A percentile compares a stretch with the other conserved stretches of the same genome.
These are phyloP conservation scores for Dothistroma pini DNA, from an alignment of 2,329 filamentous ascomycete species.

Conservation along the genomic window DNA sequence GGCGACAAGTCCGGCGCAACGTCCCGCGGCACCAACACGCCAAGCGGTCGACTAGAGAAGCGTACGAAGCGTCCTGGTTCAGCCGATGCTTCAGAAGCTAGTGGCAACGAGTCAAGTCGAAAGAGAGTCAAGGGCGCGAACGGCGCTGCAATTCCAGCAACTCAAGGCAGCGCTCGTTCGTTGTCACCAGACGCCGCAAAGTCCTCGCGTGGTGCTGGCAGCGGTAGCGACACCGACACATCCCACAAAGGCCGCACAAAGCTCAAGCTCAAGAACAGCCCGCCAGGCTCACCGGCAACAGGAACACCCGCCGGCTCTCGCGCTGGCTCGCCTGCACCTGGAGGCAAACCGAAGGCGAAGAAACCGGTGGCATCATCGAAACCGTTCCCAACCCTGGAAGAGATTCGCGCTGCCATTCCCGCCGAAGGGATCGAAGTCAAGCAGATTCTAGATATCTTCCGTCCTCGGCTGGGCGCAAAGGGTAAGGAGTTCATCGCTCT, in stretches of 20 bases:
- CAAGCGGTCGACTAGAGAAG: conserved; percentile 54
- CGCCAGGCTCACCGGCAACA: conserved; percentile 39
- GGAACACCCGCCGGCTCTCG: conserved; percentile 33
- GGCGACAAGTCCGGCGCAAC: conserved; percentile 55
- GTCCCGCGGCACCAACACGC: conserved; percentile 67
- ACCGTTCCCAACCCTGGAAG: conserved; percentile 41
- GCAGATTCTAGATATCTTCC: conserved; percentile 42
- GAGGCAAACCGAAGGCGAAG: conserved; percentile 14
- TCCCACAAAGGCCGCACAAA: conserved; percentile 60
- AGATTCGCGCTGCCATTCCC: conserved; percentile 45
- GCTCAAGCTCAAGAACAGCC: conserved; percentile 53
- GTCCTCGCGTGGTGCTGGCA: conserved; percentile 45
- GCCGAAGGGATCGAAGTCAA: conserved; percentile 43
- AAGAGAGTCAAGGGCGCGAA: conserved; percentile 59
- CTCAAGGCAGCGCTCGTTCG: conserved; percentile 23
- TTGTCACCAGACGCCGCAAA: conserved; percentile 23
- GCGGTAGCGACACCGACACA: conserved; percentile 68
- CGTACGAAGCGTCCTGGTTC: conserved; percentile 77
- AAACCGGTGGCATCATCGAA: conserved; percentile 3
- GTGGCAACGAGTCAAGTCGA: conserved; percentile 81
- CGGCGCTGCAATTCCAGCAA: conserved; percentile 36
- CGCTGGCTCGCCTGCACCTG: conserved; percentile 32
- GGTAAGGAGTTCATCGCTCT: conserved; percentile 42
- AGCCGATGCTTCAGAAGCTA: conserved; percentile 83
- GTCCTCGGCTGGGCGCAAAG: conserved; percentile 37